Percentiles rank a stretch among this genome's conserved stretches.
Conservation (phyloP, 345 rosid genomes). For the Salix suchowensis region DNA sequence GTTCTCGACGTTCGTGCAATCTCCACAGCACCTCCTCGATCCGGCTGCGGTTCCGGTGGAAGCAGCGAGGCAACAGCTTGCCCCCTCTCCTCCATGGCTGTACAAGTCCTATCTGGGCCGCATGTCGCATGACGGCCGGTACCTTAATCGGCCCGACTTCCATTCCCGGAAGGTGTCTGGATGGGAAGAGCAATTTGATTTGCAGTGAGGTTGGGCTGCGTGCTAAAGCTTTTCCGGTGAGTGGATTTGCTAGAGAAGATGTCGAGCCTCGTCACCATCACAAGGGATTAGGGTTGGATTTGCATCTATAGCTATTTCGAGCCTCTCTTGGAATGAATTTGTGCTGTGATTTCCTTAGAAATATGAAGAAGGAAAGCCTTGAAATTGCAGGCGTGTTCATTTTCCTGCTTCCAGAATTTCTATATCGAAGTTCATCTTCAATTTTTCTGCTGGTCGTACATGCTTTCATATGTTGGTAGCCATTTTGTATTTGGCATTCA, state of each 20-base stretch:
- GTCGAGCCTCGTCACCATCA: not conserved
- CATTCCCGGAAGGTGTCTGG: constrained; percentile 4
- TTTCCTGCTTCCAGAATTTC: not conserved
- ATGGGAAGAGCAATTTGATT: not conserved
- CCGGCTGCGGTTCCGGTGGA: not conserved
- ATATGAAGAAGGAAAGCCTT: not conserved
- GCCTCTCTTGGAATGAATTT: not conserved
- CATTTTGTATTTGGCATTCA: not conserved
- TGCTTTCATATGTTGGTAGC: not conserved
- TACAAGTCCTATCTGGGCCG: constrained; percentile 1
- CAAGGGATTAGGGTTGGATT: constrained; percentile 17
- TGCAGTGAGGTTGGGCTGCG: not conserved
- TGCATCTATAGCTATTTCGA: constrained; percentile 11
- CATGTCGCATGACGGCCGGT: not conserved
- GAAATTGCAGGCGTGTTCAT: not conserved
- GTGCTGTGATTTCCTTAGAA: not conserved
- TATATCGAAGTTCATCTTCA: not conserved
- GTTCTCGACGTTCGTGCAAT: constrained; percentile 4
- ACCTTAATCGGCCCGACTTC: not conserved
- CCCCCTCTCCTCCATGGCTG: constrained; percentile 1
- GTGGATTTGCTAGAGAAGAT: constrained; percentile 12
- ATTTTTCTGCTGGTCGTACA: not conserved
- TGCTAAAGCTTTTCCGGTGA: not conserved
- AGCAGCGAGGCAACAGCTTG: not conserved
- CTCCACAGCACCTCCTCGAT: constrained; percentile 4